Evolutionary conservation across 345 rosid species (phyloP).

Genomic region (Hibiscus mutabilis): DNA sequence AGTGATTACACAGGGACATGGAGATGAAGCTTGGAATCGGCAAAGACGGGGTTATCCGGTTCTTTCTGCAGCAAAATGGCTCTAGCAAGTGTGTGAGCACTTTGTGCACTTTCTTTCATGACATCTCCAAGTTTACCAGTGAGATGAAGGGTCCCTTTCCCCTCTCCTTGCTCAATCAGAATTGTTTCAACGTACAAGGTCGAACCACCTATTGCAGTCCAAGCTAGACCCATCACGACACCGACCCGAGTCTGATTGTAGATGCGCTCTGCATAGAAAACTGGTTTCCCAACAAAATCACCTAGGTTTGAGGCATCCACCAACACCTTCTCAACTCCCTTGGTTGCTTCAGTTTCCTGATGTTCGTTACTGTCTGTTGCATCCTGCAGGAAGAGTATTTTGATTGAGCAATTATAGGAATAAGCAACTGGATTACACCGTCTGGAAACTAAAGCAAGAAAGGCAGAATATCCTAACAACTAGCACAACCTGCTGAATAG

Average conservation of each 20-base stretch:
- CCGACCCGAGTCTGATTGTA: constrained; percentile 85
- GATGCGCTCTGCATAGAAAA: constrained; percentile 90
- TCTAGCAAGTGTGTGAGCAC: constrained; percentile 85
- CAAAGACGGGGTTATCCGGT: constrained; percentile 63
- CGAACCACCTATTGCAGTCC: constrained; percentile 99
- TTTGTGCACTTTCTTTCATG: constrained; percentile 98
- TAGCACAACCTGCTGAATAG: no score
- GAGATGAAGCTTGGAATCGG: constrained; percentile 83
- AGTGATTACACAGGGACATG: constrained; percentile 99
- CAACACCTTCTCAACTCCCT: constrained; percentile 47
- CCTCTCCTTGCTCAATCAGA: constrained; percentile 78
- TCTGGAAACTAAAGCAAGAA: background rate
- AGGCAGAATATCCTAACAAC: no score
- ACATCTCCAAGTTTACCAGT: constrained; percentile 98
- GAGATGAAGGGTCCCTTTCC: constrained; percentile 68
- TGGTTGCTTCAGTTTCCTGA: constrained; percentile 29
- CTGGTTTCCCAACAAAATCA: constrained; percentile 90
- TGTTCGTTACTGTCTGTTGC: constrained; percentile 25
- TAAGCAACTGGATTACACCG: background rate
- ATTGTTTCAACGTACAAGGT: constrained; percentile 93
- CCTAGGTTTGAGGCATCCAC: constrained; percentile 58
- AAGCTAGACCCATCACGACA: constrained; percentile 99
- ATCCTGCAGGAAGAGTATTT: constrained; percentile 29
- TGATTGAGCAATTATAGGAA: background rate
- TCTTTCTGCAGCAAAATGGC: constrained; percentile 64